phyloP scores from a whole-genome alignment of 2,329 filamentous ascomycete genomes.

The Pseudogymnoascus pannorum region DNA sequence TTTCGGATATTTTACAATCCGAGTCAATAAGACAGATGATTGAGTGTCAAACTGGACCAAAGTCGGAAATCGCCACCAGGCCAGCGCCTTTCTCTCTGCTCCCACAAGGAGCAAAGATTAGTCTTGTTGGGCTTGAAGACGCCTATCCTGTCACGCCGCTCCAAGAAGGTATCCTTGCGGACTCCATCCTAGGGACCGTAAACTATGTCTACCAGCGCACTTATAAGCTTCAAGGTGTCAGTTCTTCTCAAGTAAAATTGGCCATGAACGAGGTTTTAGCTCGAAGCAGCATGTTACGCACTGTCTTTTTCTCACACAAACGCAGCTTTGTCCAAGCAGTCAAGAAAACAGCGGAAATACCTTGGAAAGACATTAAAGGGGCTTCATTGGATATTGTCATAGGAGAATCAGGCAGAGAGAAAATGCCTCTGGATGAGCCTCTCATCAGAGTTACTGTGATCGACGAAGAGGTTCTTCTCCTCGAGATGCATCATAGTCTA shows the following conservation, averaged over 20 bases:
- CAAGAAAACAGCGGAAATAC: neutral
- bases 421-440: neutral
- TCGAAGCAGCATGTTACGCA: neutral
- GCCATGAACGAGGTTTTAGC: neutral
- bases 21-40: neutral
- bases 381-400: neutral
- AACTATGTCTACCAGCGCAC: conserved; percentile 28
- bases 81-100: neutral
- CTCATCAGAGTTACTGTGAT: neutral
- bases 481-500: conserved; percentile 1
- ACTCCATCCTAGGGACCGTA: conserved; percentile 26
- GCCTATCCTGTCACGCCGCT: conserved; percentile 32
- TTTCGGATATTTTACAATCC: neutral
- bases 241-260: neutral
- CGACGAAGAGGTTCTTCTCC: neutral
- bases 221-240: neutral
- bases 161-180: conserved; percentile 32
- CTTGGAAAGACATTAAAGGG: neutral
- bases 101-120: conserved; percentile 3
- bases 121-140: conserved; percentile 26
- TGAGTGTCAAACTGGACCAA: neutral
- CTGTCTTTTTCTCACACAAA: neutral
- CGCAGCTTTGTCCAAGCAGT: neutral
- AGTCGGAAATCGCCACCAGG: neutral
- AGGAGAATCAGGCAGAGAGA: neutral